These are phyloP conservation scores for Verticillium tricorpus DNA, from an alignment of 2,329 filamentous ascomycete genomes.

Conservation along the genomic window DNA sequence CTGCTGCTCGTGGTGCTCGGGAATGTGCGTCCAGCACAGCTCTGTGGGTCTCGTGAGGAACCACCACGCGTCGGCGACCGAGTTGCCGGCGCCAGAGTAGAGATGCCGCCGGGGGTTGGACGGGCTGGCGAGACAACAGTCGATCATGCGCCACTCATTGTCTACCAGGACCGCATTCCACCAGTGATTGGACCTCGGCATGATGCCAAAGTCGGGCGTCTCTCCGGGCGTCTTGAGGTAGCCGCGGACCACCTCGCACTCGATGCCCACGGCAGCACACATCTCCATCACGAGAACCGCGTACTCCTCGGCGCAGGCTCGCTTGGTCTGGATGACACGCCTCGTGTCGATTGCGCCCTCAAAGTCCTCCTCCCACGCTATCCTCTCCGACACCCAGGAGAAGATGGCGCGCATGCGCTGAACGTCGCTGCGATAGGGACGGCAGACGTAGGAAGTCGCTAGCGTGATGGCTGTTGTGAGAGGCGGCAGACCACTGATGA, in stretches of 20 bases:
- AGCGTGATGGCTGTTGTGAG: constrained; percentile 77
- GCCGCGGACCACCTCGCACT: constrained; percentile 81
- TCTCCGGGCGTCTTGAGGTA: constrained; percentile 92
- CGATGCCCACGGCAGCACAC: constrained; percentile 84
- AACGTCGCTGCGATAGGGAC: constrained; percentile 90
- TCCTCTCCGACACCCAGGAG: constrained; percentile 93
- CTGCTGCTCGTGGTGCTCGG: constrained; percentile 81
- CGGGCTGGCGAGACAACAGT: constrained; percentile 86
- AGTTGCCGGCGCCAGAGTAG: constrained; percentile 69
- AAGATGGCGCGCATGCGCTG: constrained; percentile 93
- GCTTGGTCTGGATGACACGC: constrained; percentile 76
- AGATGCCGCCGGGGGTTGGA: constrained; percentile 76
- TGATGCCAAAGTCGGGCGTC: constrained; percentile 69
- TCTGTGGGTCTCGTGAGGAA: constrained; percentile 88
- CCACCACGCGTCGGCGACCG: constrained; percentile 81
- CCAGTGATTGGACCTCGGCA: constrained; percentile 91
- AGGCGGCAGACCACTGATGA: constrained; percentile 77
- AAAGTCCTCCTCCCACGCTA: constrained; percentile 93
- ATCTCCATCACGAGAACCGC: constrained; percentile 86
- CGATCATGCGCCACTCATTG: constrained; percentile 93
- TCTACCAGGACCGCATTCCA: constrained; percentile 96
- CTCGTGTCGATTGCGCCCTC: constrained; percentile 80
- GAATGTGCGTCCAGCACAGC: constrained; percentile 93
- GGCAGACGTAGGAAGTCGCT: constrained; percentile 87
- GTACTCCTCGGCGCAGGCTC: constrained; percentile 85